phyloP scores from a whole-genome alignment of 768 basidiomycete genomes.

The Collybia sp. region DNA sequence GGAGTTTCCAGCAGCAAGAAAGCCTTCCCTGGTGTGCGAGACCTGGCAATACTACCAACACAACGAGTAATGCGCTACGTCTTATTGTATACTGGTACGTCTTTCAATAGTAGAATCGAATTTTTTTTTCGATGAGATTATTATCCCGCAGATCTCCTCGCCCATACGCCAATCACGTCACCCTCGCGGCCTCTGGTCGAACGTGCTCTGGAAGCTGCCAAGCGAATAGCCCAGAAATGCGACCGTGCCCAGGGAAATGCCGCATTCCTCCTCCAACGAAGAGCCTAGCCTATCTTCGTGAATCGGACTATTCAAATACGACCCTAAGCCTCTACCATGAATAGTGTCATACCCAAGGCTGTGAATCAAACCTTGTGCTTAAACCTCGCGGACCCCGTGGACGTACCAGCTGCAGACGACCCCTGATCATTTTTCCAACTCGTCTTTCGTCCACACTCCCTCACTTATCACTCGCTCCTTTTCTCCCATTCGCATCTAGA shows the following conservation, averaged over 20 bases:
- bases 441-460: constrained; percentile 9
- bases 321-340: too few species aligned
- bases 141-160: constrained; percentile 41
- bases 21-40: constrained; percentile 34
- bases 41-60: constrained; percentile 62
- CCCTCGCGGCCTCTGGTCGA: constrained; percentile 52
- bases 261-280: constrained; percentile 17
- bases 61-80: constrained; percentile 69
- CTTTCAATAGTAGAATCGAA: background rate
- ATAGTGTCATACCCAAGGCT: too few species aligned
- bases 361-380: too few species aligned
- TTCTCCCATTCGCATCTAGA: background rate
- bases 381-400: too few species aligned
- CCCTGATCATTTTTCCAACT: constrained; percentile 1
- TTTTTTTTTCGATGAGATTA: constrained; percentile 1
- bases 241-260: constrained; percentile 55
- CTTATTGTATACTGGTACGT: constrained; percentile 53
- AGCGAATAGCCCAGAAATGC: constrained; percentile 56
- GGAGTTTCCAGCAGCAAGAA: constrained; percentile 5
- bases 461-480: too few species aligned
- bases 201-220: constrained; percentile 51
- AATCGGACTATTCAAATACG: too few species aligned
- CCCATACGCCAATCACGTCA: constrained; percentile 47
- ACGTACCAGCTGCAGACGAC: too few species aligned
- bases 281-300: too few species aligned